phyloP scores from a whole-genome alignment of 805 yeast species.

The Lipomyces mesembrius region DNA sequence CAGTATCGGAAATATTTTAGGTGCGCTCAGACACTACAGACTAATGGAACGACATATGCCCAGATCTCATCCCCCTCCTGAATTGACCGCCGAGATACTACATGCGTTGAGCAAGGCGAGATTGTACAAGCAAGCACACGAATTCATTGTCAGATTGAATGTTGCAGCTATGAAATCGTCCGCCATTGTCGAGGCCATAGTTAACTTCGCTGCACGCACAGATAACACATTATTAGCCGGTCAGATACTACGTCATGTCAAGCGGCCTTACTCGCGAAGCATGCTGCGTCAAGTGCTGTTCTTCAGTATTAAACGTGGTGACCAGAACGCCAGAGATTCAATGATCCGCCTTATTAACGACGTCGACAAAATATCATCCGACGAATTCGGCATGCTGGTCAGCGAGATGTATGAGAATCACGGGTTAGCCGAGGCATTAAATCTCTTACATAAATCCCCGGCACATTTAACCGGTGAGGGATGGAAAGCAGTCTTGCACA shows the following conservation, averaged over 20 bases:
- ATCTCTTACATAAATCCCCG: neutral
- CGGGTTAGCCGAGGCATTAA: conserved; percentile 16
- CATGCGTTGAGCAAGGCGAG: conserved; percentile 13
- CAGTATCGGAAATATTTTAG: conserved; percentile 10
- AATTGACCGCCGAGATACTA: conserved; percentile 18
- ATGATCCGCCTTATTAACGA: conserved; percentile 1
- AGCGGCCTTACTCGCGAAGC: conserved; percentile 18
- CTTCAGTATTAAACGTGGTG: conserved; percentile 7
- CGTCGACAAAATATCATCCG: conserved; percentile 14
- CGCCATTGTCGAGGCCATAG: conserved; percentile 20
- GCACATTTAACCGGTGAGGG: conserved; percentile 9
- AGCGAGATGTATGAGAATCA: conserved; percentile 11
- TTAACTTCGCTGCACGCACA: conserved; percentile 30
- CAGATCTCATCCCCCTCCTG: conserved; percentile 10
- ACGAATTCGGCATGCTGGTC: conserved; percentile 21
- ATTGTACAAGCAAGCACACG: conserved; percentile 14
- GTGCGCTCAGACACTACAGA: conserved; percentile 16
- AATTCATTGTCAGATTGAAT: conserved; percentile 13
- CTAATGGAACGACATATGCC: neutral
- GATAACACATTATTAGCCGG: conserved; percentile 15
- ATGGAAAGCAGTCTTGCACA: conserved; percentile 17
- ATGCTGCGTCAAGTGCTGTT: conserved; percentile 22
- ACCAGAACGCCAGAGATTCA: conserved; percentile 3
- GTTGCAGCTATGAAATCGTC: conserved; percentile 11
- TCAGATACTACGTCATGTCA: conserved; percentile 14